Percentiles rank a stretch among this genome's conserved stretches.
Conservation (phyloP, 2,329 filamentous ascomycete genomes). For the Madurella mycetomatis region DNA sequence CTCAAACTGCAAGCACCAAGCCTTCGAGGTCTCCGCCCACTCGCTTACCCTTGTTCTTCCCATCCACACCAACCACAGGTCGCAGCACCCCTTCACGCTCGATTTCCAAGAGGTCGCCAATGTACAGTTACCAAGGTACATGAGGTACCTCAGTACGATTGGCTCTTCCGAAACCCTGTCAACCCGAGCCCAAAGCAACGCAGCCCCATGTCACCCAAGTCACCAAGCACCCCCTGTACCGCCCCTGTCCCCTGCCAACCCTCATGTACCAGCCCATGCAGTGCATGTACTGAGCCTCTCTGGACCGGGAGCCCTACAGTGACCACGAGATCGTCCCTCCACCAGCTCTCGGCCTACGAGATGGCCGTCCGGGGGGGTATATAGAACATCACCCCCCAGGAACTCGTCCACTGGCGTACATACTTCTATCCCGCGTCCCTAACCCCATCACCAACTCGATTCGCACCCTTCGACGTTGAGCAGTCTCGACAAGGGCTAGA, state of each 20-base stretch:
- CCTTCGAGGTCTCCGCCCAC: slow-evolving; percentile 21
- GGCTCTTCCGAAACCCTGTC: slow-evolving; percentile 11
- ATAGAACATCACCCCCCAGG: slow-evolving; percentile 26
- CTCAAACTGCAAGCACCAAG: slow-evolving; percentile 15
- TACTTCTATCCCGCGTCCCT: slow-evolving; percentile 9
- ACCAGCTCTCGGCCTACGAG: slow-evolving; percentile 22
- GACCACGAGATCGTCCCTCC: slow-evolving; percentile 25
- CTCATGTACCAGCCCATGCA: slow-evolving; percentile 21
- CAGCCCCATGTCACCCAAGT: slow-evolving; percentile 20
- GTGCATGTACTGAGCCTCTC: slow-evolving; percentile 26
- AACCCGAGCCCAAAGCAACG: slow-evolving; percentile 15
- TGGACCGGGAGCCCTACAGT: slow-evolving; percentile 21
- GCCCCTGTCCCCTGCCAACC: slow-evolving; percentile 15
- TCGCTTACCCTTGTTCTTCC: slow-evolving; percentile 23
- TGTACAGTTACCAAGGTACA: slow-evolving; percentile 3
- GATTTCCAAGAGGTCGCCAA: slow-evolving; percentile 22
- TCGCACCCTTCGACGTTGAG: not conserved
- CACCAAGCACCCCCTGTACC: slow-evolving; percentile 10
- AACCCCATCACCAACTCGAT: slow-evolving; percentile 10
- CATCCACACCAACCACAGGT: slow-evolving; percentile 20
- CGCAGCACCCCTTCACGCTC: slow-evolving; percentile 17
- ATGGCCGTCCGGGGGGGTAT: slow-evolving; percentile 24
- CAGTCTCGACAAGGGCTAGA: not conserved
- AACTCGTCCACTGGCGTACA: slow-evolving; percentile 10
- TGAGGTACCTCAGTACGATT: slow-evolving; percentile 5